These are phyloP conservation scores for Blastobotrys chiropterorum DNA, from an alignment of 805 yeast species.

Conservation along the genomic window DNA sequence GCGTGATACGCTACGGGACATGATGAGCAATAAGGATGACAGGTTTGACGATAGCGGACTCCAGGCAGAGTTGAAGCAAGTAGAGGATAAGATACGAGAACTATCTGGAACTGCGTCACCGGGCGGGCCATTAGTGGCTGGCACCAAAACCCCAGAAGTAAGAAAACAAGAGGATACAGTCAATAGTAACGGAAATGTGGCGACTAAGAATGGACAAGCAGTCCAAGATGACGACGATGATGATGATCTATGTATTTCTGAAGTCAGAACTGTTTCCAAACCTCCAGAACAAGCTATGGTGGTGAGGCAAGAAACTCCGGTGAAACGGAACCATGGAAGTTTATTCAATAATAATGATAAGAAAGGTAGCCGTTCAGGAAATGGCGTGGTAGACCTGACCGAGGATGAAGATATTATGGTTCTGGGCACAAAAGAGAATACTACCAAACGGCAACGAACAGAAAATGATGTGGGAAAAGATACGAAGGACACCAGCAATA, in stretches of 20 bases:
- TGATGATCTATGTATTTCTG: background rate
- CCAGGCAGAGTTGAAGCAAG: background rate
- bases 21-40: background rate
- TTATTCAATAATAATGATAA: background rate
- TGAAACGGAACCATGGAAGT: background rate
- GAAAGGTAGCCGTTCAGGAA: background rate
- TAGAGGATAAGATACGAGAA: background rate
- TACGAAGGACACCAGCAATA: too few relatives aligned
- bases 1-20: background rate
- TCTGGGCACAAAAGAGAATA: background rate
- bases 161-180: background rate
- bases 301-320: background rate
- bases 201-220: too few relatives aligned
- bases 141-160: background rate
- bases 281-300: background rate
- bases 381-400: background rate
- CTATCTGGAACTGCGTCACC: background rate
- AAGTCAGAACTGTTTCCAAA: background rate
- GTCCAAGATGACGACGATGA: background rate
- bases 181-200: background rate
- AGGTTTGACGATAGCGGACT: background rate
- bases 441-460: background rate
- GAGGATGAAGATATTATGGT: background rate
- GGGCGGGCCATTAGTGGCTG: background rate
- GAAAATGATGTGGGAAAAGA: too few relatives aligned